phyloP scores from a whole-genome alignment of 208 protist genomes.

The Leishmania tarentolae region DNA sequence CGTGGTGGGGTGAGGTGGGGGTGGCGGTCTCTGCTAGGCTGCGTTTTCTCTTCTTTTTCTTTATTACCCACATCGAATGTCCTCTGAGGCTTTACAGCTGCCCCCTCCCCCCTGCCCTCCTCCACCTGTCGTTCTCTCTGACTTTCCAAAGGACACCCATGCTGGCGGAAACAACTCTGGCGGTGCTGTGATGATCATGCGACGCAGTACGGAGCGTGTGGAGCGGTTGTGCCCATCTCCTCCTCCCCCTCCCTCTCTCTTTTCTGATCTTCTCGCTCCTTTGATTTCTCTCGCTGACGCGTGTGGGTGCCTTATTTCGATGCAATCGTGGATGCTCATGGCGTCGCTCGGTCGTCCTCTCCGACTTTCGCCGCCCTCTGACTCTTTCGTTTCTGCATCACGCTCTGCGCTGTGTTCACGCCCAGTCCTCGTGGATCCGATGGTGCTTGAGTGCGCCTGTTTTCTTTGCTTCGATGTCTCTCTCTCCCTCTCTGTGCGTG shows the following conservation, averaged over 20 bases:
- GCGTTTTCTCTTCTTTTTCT: background rate
- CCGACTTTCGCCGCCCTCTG: no score
- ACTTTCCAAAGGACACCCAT: background rate
- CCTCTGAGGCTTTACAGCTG: background rate
- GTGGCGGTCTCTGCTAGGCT: background rate
- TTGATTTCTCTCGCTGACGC: no score
- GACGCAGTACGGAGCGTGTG: background rate
- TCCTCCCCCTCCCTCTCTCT: background rate
- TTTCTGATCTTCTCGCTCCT: no score
- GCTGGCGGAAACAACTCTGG: background rate
- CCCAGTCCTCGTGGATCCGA: no score
- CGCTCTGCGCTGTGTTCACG: no score
- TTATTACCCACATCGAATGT: background rate
- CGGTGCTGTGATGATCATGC: background rate
- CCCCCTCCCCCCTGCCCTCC: background rate
- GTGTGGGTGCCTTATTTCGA: no score
- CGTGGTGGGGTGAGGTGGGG: no score
- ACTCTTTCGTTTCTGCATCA: no score
- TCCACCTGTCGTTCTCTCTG: background rate
- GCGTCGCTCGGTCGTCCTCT: no score
- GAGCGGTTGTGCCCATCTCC: background rate
- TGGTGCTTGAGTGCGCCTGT: no score
- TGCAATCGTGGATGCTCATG: no score
- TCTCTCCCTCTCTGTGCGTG: conserved; percentile 5
- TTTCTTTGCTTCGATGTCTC: background rate